Evolutionary conservation across 108 stramenopile genomes (phyloP), one percentile per base, ranked within the genome.

Genomic region (Pseudonitzschia delicatissima): DNA sequence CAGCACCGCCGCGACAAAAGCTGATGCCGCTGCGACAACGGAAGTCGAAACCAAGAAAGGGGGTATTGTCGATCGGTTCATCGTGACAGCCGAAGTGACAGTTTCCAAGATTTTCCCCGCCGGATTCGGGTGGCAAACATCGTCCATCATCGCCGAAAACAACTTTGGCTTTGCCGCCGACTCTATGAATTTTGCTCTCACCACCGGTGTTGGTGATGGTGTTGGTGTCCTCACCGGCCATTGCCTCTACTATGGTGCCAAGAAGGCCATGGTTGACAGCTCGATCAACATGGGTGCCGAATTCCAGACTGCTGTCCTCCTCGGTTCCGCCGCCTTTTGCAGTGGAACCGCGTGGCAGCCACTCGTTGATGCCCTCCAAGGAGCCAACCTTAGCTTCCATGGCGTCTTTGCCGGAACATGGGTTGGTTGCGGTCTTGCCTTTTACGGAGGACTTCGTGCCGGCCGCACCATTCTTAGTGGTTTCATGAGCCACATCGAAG

Each of bases 61-160:
- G 6, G 23, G 57, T 5, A 35, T 87, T 44, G 51, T 57, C 7
- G 66, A 81, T 26, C 83, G 85, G 20, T 90, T 90, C 68, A 64
- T 67, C 15, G 49, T 73, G 36, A 84, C 84, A 15, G 82, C 79
- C 23, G 87, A 92, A 73, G 90, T 87, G 7, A 83, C 86, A 40
- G 71, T 92, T n/a, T 81, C 78, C 71, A 92, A 92, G 74, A 87
- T 92, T 58, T 89, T 92, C 63, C 91, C 91, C 28, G 91, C 91
- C 25, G 91, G 91, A 26, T 91, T 91, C 66, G 85, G 86, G n/a
- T 91, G 90, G 90, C 90, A 91, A 64, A 76, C 85, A 2, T 71
- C 87, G 13, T 83, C 81, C 2, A 83, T 88, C 47, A 31, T 91
- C 31, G 90, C 90, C 17, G 71, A 69, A 12, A 57, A 73, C 44